Base-by-base conservation (phyloP, 2,329 filamentous ascomycete genomes). In the Purpureocillium takamizusanense region DNA sequence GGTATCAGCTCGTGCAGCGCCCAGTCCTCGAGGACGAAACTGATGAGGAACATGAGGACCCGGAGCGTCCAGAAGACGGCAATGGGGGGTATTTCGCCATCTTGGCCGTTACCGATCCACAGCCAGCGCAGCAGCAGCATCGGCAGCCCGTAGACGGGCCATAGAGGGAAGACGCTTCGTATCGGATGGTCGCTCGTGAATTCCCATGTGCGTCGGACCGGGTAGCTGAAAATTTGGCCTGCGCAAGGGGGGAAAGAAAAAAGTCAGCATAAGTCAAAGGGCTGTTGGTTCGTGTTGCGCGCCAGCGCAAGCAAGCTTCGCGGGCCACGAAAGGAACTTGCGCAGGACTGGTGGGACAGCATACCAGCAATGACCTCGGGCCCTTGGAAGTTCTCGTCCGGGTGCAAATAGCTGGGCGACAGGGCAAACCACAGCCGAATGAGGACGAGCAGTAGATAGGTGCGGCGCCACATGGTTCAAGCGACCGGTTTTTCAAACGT, bases 341-440 rank as follows among this genome's bases (percentile, higher is more conserved):
- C n/a, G 18, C 33, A 32, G 17, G 38, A 16, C 30, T 12, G 28
- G 33, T 31, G 25, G 36, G 33, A 41, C 42, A 9, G 66, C 81
- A 50, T 77, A 95, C 90, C 90, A 55, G 90, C 89, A 55, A 97
- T 92, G 47, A 97, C 83, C 69, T 98, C 92, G 13, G 92, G 92
- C 28, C 92, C 92, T 66, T 98, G 92, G 55, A 98, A 98, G 69
- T 97, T 92, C 72, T 98, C 92, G 67, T 98, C 92, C 5, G 92
- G 92, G 61, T 98, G 92, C 34, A 98, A 77, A 62, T 98, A 98
- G 70, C 90, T 97, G 42, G 92, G 86, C 46, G 84, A 89, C 47
- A 97, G 68, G 43, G 92, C 90, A 60, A 97, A 90, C 76, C 90
- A 97, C 55, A 97, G 74, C 62, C 92, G 83, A 54, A 95, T 78